These are phyloP conservation scores for Corinectria fuckeliana DNA, from an alignment of 2,329 filamentous ascomycete genomes.

Conservation along the genomic window DNA sequence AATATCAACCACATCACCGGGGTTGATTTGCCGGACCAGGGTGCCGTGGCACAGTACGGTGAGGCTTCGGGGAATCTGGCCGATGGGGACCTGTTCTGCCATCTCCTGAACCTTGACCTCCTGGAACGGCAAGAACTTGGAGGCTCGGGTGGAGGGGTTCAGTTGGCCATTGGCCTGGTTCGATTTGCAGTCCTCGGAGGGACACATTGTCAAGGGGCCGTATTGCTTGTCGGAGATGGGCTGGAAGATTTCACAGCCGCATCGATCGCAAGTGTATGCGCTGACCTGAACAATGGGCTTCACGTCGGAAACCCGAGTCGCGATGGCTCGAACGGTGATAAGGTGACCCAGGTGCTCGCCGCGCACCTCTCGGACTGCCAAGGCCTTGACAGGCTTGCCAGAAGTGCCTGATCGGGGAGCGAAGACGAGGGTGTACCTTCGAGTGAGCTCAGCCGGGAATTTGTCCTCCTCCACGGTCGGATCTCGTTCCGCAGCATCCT, in stretches of 20 bases:
- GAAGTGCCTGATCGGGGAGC: conserved; percentile 82
- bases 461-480: conserved; percentile 72
- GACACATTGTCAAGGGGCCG: conserved; percentile 83
- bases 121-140: conserved; percentile 96
- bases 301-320: conserved; percentile 94
- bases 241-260: conserved; percentile 97
- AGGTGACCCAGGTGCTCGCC: conserved; percentile 92
- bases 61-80: conserved; percentile 91
- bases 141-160: conserved; percentile 92
- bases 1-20: conserved; percentile 92
- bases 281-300: conserved; percentile 98
- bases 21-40: conserved; percentile 85
- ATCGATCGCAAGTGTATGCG: conserved; percentile 96
- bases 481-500: conserved; percentile 71
- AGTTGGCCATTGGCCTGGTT: conserved; percentile 95
- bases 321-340: conserved; percentile 93
- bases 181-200: conserved; percentile 85
- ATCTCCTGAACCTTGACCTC: conserved; percentile 99
- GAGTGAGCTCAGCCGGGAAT: conserved; percentile 90
- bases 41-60: conserved; percentile 90
- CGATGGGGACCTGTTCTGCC: conserved; percentile 98
- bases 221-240: conserved; percentile 91
- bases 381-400: conserved; percentile 66
- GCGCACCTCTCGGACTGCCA: conserved; percentile 92
- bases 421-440: conserved; percentile 95